These are phyloP conservation scores for Entelexis paramagnoliae DNA, from an alignment of 1,139 yeast species.

Conservation along the genomic window DNA sequence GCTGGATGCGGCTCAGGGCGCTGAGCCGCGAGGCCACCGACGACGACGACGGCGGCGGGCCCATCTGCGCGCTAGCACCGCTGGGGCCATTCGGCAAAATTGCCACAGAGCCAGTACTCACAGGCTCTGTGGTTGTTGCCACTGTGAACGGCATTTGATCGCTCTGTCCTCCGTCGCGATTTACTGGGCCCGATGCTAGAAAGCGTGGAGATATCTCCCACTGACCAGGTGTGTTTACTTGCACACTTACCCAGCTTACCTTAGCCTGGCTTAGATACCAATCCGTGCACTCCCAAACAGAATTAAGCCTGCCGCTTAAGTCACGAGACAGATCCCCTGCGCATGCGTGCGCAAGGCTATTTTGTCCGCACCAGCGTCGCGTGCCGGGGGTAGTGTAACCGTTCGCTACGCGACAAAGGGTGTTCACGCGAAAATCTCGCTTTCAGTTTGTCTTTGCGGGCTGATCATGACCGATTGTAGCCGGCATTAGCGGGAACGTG, in stretches of 20 bases:
- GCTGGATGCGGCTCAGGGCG: constrained; percentile 18
- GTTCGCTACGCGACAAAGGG: too few relatives aligned
- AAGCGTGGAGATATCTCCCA: background rate
- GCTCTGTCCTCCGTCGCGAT: background rate
- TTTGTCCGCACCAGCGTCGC: too few relatives aligned
- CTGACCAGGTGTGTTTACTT: background rate
- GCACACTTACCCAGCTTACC: constrained; percentile 4
- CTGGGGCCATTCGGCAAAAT: constrained; percentile 1
- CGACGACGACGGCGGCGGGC: constrained; percentile 11
- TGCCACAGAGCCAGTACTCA: background rate
- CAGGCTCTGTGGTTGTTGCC: constrained; percentile 5
- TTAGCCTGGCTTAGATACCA: constrained; percentile 9
- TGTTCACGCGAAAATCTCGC: too few relatives aligned
- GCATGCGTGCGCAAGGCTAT: background rate
- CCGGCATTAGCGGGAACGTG: background rate
- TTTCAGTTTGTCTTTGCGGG: too few relatives aligned
- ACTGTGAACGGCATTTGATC: constrained; percentile 4
- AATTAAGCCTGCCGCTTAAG: constrained; percentile 2
- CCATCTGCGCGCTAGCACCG: constrained; percentile 1
- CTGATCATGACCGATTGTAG: background rate
- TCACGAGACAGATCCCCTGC: background rate
- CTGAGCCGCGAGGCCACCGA: constrained; percentile 19
- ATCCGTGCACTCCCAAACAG: constrained; percentile 5
- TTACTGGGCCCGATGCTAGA: background rate
- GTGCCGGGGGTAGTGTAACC: too few relatives aligned